Conservation (phyloP, 371 early-diverging fungal species). For the Mucor saturninus region DNA sequence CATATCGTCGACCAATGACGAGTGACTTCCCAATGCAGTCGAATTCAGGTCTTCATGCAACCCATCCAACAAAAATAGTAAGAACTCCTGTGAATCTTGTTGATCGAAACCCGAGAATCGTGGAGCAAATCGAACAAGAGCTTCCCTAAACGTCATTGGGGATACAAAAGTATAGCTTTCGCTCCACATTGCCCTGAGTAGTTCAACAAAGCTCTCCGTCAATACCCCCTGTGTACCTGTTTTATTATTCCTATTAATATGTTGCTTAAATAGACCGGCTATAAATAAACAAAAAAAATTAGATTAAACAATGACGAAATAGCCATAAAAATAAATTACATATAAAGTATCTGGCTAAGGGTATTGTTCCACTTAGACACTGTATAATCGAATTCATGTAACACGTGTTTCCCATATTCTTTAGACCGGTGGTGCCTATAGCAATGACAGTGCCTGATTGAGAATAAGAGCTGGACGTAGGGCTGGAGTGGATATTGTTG, state of each 20-base stretch:
- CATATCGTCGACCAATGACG: slow-evolving; percentile 38
- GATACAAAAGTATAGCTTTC: slow-evolving; percentile 57
- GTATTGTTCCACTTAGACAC: slow-evolving; percentile 87
- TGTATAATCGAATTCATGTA: slow-evolving; percentile 97
- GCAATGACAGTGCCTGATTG: slow-evolving; percentile 45
- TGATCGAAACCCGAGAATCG: slow-evolving; percentile 63
- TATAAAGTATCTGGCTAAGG: slow-evolving; percentile 79
- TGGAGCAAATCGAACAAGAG: slow-evolving; percentile 60
- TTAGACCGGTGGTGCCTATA: slow-evolving; percentile 78
- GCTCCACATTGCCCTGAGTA: slow-evolving; percentile 71
- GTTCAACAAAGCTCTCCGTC: slow-evolving; percentile 66
- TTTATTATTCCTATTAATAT: slow-evolving; percentile 74
- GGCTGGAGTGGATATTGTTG: slow-evolving; percentile 18
- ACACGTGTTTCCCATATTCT: slow-evolving; percentile 97
- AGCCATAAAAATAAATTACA: slow-evolving; percentile 26
- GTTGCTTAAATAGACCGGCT: slow-evolving; percentile 68
- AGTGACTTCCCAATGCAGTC: slow-evolving; percentile 6
- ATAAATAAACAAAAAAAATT: slow-evolving; percentile 9
- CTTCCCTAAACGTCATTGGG: slow-evolving; percentile 54
- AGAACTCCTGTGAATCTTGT: slow-evolving; percentile 80
- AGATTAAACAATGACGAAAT: neutral
- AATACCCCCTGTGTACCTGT: slow-evolving; percentile 77
- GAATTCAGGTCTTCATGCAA: slow-evolving; percentile 77
- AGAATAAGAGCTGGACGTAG: slow-evolving; percentile 41
- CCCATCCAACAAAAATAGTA: slow-evolving; percentile 71